phyloP scores from a whole-genome alignment of 2,329 filamentous ascomycete species.

The Claviceps arundinis region DNA sequence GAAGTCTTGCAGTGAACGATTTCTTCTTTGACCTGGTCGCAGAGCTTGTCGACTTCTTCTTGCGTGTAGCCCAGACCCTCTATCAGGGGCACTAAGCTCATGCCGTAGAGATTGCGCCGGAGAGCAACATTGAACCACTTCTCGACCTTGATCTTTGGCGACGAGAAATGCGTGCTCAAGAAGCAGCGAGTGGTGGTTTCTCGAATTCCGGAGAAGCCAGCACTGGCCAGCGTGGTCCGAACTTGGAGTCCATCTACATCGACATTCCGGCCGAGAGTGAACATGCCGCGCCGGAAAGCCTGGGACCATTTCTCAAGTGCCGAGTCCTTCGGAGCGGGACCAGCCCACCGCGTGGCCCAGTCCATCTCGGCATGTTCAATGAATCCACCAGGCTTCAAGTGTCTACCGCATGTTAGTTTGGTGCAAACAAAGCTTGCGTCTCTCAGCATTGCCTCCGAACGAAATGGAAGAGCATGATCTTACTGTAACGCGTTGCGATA shows the following conservation, averaged over 20 bases:
- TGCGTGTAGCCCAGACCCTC: conserved; percentile 30
- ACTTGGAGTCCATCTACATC: conserved; percentile 40
- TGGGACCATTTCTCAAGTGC: conserved; percentile 56
- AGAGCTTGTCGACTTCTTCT: conserved; percentile 49
- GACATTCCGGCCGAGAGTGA: conserved; percentile 50
- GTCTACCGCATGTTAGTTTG: conserved; percentile 31
- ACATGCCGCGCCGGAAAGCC: conserved; percentile 54
- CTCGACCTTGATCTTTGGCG: conserved; percentile 56
- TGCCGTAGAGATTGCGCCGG: conserved; percentile 56
- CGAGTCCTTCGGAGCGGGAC: conserved; percentile 44
- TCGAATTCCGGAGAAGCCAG: conserved; percentile 70
- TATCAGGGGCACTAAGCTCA: conserved; percentile 62
- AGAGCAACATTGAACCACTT: conserved; percentile 76
- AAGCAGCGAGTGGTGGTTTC: conserved; percentile 58
- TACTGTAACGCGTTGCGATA: conserved; percentile 59
- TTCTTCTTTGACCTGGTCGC: conserved; percentile 51
- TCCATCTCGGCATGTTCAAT: conserved; percentile 89
- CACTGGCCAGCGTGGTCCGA: conserved; percentile 45
- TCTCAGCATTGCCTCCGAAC: too few species aligned
- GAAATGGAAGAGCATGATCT: conserved; percentile 19
- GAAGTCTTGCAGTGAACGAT: conserved; percentile 23
- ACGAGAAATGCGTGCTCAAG: conserved; percentile 58
- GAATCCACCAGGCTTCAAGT: conserved; percentile 65
- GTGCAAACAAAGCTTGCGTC: too few species aligned
- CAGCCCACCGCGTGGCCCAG: conserved; percentile 59